Base-by-base conservation (phyloP, 1,284 basidiomycete genomes). In the Microbotryum scabiosae region DNA sequence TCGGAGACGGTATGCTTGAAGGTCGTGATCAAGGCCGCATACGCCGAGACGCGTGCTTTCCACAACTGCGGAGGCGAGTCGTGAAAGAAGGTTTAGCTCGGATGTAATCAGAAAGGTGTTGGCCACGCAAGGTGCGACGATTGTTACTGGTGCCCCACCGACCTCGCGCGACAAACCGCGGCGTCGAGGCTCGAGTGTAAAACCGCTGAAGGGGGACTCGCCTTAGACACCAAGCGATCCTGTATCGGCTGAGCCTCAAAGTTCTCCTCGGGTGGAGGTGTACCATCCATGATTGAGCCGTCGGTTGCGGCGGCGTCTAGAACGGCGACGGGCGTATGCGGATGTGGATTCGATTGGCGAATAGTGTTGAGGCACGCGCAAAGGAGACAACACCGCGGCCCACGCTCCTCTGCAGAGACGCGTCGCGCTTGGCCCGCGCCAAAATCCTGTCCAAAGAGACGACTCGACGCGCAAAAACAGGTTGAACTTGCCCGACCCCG, bases 1-100 rank as follows among this genome's bases (percentile, higher is more conserved):
- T 97, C 94, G 54, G 90, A 91, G 66, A 86, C 86, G 46, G 92
- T 90, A 59, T 84, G 86, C 72, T 85, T 85, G 75, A 94, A 93
- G 62, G 82, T 83, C 76, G 88, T 86, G 78, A 87, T 83, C 66
- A 97, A 84, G 51, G 88, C 79, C 75, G 90, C 88, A 76, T 98
- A 98, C 59, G 85, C 96, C 73, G 85, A 90, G 70, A 96, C 83
- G 69, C 94, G 85, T 54, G 96, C 94, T 78, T 98, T 98, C 94
- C 94, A 98, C 73, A 94, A 92, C 82, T 81, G 71, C 20, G 23
- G 1, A 32, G 26, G 26, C 30, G 30, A 30, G n/a, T 3, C 16
- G 1, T 30, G 14, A 18, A 2, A 23, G 5, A 46, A 3, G 51
- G 1, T 16, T 41, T 1, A 41, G 36, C 14, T n/a, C 18, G 1